Evolutionary conservation across 352 stramenopile genomes (phyloP).

Genomic region (Globisporangium acanthophoron): DNA sequence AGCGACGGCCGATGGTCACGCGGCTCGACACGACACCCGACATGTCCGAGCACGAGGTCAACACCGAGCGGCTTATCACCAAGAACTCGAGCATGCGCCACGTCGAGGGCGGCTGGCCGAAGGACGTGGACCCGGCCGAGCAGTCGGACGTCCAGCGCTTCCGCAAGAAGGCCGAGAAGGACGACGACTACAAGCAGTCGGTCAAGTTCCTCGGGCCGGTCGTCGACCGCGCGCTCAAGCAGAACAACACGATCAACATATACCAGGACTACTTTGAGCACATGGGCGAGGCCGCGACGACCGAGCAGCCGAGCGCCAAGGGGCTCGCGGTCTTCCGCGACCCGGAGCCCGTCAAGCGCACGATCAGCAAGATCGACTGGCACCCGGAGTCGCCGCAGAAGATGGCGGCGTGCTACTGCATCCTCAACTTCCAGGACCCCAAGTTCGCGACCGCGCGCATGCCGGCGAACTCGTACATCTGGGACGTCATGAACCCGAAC

Average conservation of each 20-base stretch:
- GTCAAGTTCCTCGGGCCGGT: slow-evolving; percentile 92
- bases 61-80: slow-evolving; percentile 91
- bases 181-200: slow-evolving; percentile 94
- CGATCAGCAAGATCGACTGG: slow-evolving; percentile 96
- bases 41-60: slow-evolving; percentile 91
- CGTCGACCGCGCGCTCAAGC: slow-evolving; percentile 92
- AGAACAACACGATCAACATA: slow-evolving; percentile 98
- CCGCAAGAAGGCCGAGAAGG: slow-evolving; percentile 97
- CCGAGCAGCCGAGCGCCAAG: slow-evolving; percentile 94
- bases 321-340: slow-evolving; percentile 97
- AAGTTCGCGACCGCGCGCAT: slow-evolving; percentile 83
- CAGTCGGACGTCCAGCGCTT: slow-evolving; percentile 95
- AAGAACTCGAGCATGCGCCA: slow-evolving; percentile 94
- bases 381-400: slow-evolving; percentile 94
- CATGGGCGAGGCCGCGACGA: slow-evolving; percentile 89
- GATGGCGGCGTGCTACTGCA: slow-evolving; percentile 96
- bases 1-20: slow-evolving; percentile 81
- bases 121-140: slow-evolving; percentile 96
- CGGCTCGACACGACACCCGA: slow-evolving; percentile 88
- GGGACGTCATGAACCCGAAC: slow-evolving; percentile 97
- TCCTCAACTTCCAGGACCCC: slow-evolving; percentile 94
- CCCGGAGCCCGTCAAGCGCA: slow-evolving; percentile 90
- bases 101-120: slow-evolving; percentile 95
- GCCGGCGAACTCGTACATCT: slow-evolving; percentile 92
- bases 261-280: slow-evolving; percentile 96